Evolutionary conservation across 345 rosid species (phyloP).

Genomic region (Salix udensis): DNA sequence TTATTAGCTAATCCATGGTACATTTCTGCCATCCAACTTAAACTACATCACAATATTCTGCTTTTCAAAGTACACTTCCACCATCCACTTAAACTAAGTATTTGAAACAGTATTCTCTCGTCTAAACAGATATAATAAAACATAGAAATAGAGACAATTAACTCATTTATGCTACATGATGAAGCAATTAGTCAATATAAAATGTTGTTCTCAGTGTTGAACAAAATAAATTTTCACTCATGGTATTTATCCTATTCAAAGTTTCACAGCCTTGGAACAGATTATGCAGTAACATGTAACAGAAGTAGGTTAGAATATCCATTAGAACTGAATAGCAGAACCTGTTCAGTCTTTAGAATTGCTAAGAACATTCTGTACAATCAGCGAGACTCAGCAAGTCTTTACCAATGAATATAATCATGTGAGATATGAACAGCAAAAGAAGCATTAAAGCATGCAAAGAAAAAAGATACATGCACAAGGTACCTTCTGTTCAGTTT

Average conservation of each 20-base stretch:
- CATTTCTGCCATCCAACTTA: too few species aligned
- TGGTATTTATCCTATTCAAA: background rate
- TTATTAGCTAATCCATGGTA: background rate
- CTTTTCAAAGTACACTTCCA: background rate
- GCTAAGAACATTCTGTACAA: background rate
- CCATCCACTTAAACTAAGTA: background rate
- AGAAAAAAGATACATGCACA: background rate
- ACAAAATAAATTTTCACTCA: background rate
- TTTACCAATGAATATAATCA: background rate
- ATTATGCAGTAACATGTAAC: background rate
- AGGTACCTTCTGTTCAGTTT: conserved; percentile 75
- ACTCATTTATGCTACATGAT: background rate
- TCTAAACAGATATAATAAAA: background rate
- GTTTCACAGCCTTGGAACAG: background rate
- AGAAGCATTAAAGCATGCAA: background rate
- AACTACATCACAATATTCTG: background rate
- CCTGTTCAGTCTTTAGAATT: background rate
- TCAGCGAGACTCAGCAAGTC: background rate
- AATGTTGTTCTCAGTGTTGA: background rate
- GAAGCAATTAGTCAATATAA: background rate
- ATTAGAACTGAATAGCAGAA: background rate
- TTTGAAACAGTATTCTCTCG: background rate
- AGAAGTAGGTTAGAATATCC: background rate
- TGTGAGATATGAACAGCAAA: background rate
- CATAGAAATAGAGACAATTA: background rate